These are phyloP conservation scores for Mrakia frigida DNA, from an alignment of 768 basidiomycete species.

Conservation along the genomic window DNA sequence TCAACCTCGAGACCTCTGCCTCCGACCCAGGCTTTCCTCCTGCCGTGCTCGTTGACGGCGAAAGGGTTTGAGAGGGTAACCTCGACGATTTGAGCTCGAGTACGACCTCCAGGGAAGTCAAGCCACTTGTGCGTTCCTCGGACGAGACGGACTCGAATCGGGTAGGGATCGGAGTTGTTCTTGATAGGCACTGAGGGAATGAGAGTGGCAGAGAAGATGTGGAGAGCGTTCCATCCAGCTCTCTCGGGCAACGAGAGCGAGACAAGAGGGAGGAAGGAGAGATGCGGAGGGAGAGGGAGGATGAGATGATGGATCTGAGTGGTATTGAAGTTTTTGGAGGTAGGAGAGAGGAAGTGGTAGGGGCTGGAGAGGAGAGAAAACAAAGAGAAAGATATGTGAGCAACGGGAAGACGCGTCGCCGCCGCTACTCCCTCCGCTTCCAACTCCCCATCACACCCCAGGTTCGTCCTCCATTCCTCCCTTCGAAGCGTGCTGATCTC, in stretches of 20 bases:
- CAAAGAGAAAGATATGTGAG: neutral
- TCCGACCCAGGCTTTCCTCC: conserved; percentile 43
- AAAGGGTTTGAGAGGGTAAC: conserved; percentile 52
- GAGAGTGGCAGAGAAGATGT: conserved; percentile 27
- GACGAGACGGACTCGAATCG: conserved; percentile 43
- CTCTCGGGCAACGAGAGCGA: neutral
- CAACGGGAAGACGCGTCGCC: neutral
- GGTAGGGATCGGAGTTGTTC: neutral
- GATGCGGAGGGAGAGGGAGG: conserved; percentile 16
- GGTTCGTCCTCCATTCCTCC: too few relatives aligned
- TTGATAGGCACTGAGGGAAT: neutral
- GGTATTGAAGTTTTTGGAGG: conserved; percentile 17
- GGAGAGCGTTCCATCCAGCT: conserved; percentile 19
- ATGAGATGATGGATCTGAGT: conserved; percentile 28
- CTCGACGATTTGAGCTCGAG: conserved; percentile 45
- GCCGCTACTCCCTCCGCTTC: too few relatives aligned
- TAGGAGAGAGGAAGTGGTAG: conserved; percentile 8
- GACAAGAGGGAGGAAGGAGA: neutral
- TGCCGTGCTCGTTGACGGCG: neutral
- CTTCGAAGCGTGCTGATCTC: too few relatives aligned
- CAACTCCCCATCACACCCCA: too few relatives aligned
- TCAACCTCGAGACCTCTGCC: conserved; percentile 33
- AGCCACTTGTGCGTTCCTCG: conserved; percentile 52
- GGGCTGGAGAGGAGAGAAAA: neutral
- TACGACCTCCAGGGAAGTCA: conserved; percentile 29